These are phyloP conservation scores for Huntiella moniliformis DNA, from an alignment of 2,329 filamentous ascomycete genomes.

Conservation along the genomic window DNA sequence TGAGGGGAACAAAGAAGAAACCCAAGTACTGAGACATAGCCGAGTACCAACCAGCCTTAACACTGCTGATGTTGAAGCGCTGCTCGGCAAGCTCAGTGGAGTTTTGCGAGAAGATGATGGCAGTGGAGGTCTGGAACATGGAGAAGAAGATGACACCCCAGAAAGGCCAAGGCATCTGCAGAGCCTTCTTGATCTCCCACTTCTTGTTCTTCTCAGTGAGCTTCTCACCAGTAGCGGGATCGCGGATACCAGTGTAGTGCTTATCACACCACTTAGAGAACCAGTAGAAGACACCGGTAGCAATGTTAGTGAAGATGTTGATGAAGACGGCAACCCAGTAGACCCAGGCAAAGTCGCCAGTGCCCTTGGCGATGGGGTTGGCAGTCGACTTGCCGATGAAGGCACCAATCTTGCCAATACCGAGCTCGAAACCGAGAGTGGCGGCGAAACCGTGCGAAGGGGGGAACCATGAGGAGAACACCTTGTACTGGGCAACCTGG, in stretches of 20 bases:
- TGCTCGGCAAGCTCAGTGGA: conserved; percentile 42
- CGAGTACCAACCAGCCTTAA: conserved; percentile 42
- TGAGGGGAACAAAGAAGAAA: conserved; percentile 38
- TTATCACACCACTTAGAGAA: conserved; percentile 33
- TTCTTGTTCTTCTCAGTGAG: conserved; percentile 41
- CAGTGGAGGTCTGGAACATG: conserved; percentile 38
- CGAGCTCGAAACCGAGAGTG: conserved; percentile 40
- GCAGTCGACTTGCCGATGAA: conserved; percentile 42
- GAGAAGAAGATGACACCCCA: conserved; percentile 37
- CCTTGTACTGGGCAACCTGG: conserved; percentile 44
- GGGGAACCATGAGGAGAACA: conserved; percentile 46
- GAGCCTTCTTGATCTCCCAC: conserved; percentile 35
- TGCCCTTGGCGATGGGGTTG: conserved; percentile 37
- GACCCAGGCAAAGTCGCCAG: conserved; percentile 41
- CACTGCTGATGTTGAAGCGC: conserved; percentile 33
- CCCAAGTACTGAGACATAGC: conserved; percentile 33
- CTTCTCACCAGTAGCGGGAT: conserved; percentile 38
- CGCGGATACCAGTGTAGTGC: conserved; percentile 27
- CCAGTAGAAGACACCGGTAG: conserved; percentile 33
- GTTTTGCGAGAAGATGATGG: conserved; percentile 35
- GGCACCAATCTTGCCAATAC: conserved; percentile 39
- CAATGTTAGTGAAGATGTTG: conserved; percentile 42
- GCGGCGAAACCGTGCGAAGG: conserved; percentile 43
- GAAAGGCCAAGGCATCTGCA: conserved; percentile 39
- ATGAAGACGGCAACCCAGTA: conserved; percentile 45